Conservation (phyloP, 768 basidiomycete genomes). For the Steccherinum ochraceum region DNA sequence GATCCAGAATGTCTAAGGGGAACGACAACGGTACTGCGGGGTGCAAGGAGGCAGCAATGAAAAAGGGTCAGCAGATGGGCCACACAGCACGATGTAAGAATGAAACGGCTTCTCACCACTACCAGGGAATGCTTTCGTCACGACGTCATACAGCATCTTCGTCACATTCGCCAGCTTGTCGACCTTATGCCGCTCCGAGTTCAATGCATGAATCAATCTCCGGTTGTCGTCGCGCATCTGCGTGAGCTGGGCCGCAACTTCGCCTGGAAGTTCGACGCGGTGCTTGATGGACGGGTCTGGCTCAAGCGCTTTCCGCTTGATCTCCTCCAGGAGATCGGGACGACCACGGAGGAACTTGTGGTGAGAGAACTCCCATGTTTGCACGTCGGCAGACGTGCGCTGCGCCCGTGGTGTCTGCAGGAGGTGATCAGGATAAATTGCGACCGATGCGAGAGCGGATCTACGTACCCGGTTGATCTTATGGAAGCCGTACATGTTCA, state of each 20-base stretch:
- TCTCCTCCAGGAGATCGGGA: slow-evolving; percentile 77
- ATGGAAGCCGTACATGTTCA: slow-evolving; percentile 97
- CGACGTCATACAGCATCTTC: slow-evolving; percentile 55
- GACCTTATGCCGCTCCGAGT: slow-evolving; percentile 50
- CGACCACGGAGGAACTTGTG: slow-evolving; percentile 79
- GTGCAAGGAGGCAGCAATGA: neutral
- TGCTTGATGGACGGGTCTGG: slow-evolving; percentile 68
- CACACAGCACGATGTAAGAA: slow-evolving; percentile 2
- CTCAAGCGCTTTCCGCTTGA: slow-evolving; percentile 81
- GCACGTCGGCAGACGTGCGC: slow-evolving; percentile 71
- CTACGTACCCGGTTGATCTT: slow-evolving; percentile 78
- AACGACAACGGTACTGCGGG: slow-evolving; percentile 26
- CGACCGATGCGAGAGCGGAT: neutral
- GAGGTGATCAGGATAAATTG: neutral
- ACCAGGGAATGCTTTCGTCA: slow-evolving; percentile 50
- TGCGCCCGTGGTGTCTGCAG: slow-evolving; percentile 74
- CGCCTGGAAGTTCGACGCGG: slow-evolving; percentile 75
- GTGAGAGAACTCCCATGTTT: slow-evolving; percentile 88
- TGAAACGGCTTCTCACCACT: slow-evolving; percentile 33
- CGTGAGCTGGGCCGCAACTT: slow-evolving; percentile 61
- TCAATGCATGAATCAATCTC: slow-evolving; percentile 46
- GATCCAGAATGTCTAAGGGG: slow-evolving; percentile 47
- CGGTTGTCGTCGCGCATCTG: slow-evolving; percentile 71
- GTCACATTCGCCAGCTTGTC: slow-evolving; percentile 57
- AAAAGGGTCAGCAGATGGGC: neutral